Conservation (phyloP, 176 grass and related monocot species). For the Oryza coarctata region DNA sequence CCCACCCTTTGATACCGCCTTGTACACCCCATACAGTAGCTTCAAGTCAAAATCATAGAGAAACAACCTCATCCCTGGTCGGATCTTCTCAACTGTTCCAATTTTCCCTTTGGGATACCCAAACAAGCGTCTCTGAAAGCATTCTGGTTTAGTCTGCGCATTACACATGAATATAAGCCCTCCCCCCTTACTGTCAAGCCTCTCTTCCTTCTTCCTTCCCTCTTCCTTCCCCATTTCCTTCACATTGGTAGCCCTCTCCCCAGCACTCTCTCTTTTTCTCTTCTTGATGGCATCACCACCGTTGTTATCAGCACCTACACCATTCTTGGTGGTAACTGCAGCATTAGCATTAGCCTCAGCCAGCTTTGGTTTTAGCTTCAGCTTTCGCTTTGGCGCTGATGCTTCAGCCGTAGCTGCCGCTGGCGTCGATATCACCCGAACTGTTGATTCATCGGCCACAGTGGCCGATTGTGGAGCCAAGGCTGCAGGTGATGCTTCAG, state of each 20-base stretch:
- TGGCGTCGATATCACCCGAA: neutral
- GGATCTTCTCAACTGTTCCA: constrained; percentile 54
- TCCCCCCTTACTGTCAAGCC: constrained; percentile 18
- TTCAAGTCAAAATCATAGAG: constrained; percentile 84
- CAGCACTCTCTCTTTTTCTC: neutral
- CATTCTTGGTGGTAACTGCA: constrained; percentile 28
- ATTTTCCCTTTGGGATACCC: constrained; percentile 59
- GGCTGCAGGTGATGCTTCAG: neutral
- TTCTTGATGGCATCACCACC: constrained; percentile 16
- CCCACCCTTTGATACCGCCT: constrained; percentile 50
- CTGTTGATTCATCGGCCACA: constrained; percentile 16
- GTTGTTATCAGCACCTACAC: constrained; percentile 12
- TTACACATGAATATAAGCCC: constrained; percentile 89
- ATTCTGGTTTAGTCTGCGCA: constrained; percentile 64
- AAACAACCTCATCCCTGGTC: constrained; percentile 52
- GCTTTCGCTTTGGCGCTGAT: constrained; percentile 15
- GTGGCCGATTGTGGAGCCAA: neutral
- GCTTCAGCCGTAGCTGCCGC: constrained; percentile 24
- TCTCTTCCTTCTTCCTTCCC: constrained; percentile 13
- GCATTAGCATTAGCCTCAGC: constrained; percentile 3
- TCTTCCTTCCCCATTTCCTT: constrained; percentile 23
- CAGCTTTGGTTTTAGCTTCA: neutral
- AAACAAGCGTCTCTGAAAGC: constrained; percentile 53
- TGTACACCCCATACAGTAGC: constrained; percentile 75
- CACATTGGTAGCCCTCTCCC: neutral